phyloP scores from a whole-genome alignment of 257 asterid genomes.

The Gynochthodes officinalis region DNA sequence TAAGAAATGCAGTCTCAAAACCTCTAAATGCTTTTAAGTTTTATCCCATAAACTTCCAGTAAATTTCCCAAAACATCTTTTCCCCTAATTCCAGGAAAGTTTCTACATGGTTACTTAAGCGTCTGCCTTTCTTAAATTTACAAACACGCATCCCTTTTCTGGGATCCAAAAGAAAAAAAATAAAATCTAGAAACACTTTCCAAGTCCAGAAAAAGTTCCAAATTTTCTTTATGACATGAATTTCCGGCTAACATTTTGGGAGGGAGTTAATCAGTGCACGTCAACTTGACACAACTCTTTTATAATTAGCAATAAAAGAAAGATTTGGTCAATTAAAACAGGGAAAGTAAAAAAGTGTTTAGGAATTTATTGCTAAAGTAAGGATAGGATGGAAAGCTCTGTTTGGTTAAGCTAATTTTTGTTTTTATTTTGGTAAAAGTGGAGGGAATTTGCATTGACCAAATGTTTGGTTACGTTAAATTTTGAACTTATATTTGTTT shows the following conservation, averaged over 20 bases:
- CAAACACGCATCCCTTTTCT: too few species aligned
- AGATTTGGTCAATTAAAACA: background rate
- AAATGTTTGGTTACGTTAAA: too few species aligned
- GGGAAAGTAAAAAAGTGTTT: background rate
- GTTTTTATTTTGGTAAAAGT: too few species aligned
- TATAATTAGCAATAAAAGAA: background rate
- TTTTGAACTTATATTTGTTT: too few species aligned
- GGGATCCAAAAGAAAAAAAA: background rate
- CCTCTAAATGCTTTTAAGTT: background rate
- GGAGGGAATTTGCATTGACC: too few species aligned
- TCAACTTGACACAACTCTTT: background rate
- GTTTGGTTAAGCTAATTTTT: too few species aligned
- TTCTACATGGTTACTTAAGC: too few species aligned
- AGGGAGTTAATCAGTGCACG: background rate
- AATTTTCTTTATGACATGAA: background rate
- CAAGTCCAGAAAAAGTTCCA: background rate
- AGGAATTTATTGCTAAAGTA: background rate
- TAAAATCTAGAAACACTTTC: background rate
- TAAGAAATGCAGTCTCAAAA: background rate
- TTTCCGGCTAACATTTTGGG: background rate
- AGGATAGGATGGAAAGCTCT: background rate
- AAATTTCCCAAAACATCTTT: background rate
- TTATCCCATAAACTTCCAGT: background rate
- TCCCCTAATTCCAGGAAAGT: background rate
- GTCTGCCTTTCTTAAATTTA: background rate